These are phyloP conservation scores for Oryza australiensis DNA, from an alignment of 176 grass and related monocot species.

Conservation along the genomic window DNA sequence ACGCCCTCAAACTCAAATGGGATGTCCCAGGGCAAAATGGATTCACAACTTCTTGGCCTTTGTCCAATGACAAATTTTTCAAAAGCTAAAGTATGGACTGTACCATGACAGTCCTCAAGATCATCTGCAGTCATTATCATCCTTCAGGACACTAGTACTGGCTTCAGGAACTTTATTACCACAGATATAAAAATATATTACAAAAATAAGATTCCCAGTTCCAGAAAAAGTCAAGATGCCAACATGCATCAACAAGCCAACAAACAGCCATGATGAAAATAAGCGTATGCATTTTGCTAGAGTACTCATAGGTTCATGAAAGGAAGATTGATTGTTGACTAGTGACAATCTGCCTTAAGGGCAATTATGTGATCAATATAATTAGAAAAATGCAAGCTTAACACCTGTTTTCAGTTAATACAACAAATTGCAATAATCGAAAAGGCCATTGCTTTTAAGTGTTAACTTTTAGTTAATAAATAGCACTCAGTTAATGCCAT, in stretches of 20 bases:
- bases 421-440: neutral
- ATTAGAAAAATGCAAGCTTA: neutral
- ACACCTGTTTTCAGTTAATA: neutral
- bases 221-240: neutral
- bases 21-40: neutral
- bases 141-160: neutral
- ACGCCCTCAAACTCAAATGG: neutral
- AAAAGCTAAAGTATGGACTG: neutral
- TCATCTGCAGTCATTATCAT: neutral
- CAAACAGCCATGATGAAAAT: neutral
- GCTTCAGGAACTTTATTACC: neutral
- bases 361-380: neutral
- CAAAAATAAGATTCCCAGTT: neutral
- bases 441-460: neutral
- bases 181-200: neutral
- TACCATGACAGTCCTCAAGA: neutral
- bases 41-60: neutral
- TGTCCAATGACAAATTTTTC: neutral
- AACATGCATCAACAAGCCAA: neutral
- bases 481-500: neutral
- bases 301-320: neutral
- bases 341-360: neutral
- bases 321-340: neutral
- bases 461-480: neutral
- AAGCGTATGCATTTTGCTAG: neutral